Conservation (phyloP, 2,329 filamentous ascomycete species). For the Penicillium sp. region DNA sequence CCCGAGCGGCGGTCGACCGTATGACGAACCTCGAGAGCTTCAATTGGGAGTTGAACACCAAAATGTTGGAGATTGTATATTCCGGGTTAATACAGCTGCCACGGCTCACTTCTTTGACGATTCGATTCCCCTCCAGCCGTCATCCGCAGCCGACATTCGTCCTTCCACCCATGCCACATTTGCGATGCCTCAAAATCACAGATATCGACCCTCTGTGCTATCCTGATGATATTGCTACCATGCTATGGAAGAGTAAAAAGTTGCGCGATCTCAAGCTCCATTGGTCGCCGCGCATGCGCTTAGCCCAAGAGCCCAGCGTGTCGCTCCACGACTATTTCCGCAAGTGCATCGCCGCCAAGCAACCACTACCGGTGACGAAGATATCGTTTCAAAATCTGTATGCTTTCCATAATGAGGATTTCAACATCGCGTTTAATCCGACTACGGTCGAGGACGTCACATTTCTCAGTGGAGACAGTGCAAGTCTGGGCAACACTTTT, state of each 20-base stretch:
- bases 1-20: conserved; percentile 54
- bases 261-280: conserved; percentile 53
- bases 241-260: conserved; percentile 50
- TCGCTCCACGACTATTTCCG: conserved; percentile 53
- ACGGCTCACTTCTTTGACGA: conserved; percentile 49
- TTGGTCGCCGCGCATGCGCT: conserved; percentile 58
- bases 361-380: conserved; percentile 46
- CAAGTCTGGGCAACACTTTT: conserved; percentile 44
- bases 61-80: conserved; percentile 55
- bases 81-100: conserved; percentile 48
- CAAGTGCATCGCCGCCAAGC: conserved; percentile 46
- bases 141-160: conserved; percentile 53
- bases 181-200: conserved; percentile 50
- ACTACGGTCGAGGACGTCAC: conserved; percentile 45
- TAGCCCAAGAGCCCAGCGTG: conserved; percentile 53
- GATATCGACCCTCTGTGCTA: conserved; percentile 61
- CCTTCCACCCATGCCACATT: conserved; percentile 53
- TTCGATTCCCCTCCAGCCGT: conserved; percentile 52
- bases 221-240: conserved; percentile 55
- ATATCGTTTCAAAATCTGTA: conserved; percentile 55
- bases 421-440: conserved; percentile 43
- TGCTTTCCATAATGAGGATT: conserved; percentile 46
- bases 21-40: conserved; percentile 53
- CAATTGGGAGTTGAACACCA: conserved; percentile 57
- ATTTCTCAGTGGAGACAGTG: conserved; percentile 47